Conservation (phyloP, 2,329 filamentous ascomycete species). For the Cytospora chrysosperma region DNA sequence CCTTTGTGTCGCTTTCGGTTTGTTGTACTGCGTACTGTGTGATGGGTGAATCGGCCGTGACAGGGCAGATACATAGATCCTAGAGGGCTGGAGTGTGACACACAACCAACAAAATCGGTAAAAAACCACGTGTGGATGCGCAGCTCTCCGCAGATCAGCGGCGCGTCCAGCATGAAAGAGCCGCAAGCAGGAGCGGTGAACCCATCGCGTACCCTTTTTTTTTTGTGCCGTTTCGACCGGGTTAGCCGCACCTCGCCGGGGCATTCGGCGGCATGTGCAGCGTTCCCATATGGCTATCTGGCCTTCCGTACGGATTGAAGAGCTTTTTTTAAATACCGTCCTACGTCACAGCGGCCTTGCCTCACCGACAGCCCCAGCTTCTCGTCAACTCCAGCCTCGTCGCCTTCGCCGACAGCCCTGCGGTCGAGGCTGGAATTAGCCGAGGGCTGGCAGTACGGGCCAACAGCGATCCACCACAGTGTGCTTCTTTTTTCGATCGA, state of each 20-base stretch:
- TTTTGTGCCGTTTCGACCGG: constrained; percentile 4
- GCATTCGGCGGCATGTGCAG: no score
- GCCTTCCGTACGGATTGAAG: not conserved
- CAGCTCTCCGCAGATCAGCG: constrained; percentile 17
- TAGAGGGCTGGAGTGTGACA: constrained; percentile 11
- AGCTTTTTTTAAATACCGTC: not conserved
- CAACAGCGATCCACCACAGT: not conserved
- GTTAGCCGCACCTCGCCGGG: not conserved
- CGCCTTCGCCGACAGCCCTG: not conserved
- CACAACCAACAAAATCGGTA: not conserved
- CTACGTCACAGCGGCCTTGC: not conserved
- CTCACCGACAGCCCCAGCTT: not conserved
- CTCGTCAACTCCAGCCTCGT: not conserved
- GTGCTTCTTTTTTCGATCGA: not conserved
- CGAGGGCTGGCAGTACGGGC: not conserved
- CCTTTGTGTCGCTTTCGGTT: not conserved
- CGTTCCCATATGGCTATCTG: not conserved
- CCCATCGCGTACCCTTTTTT: constrained; percentile 1
- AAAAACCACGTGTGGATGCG: constrained; percentile 17
- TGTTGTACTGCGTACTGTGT: not conserved
- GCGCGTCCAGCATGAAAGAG: constrained; percentile 6
- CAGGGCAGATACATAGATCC: not conserved
- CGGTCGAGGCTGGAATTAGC: not conserved
- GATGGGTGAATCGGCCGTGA: not conserved
- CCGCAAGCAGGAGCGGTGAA: constrained; percentile 18